These are phyloP conservation scores for Capronia coronata DNA, from an alignment of 2,329 filamentous ascomycete genomes.

Conservation along the genomic window DNA sequence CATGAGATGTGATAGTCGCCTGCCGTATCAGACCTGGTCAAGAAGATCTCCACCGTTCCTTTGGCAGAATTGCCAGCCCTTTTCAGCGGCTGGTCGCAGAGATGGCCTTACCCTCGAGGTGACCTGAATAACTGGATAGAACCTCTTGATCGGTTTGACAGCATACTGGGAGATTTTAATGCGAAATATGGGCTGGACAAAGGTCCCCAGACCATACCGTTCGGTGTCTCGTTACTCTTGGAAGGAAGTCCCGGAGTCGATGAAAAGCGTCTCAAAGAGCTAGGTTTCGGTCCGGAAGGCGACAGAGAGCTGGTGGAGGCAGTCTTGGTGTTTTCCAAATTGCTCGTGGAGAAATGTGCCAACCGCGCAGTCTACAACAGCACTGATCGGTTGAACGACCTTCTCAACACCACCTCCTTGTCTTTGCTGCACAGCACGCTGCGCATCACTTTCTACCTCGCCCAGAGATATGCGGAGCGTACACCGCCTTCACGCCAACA, in stretches of 20 bases:
- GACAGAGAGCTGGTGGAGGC: slow-evolving; percentile 74
- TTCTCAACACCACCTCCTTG: slow-evolving; percentile 80
- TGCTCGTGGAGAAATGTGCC: slow-evolving; percentile 88
- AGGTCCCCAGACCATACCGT: slow-evolving; percentile 73
- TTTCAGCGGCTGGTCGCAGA: slow-evolving; percentile 71
- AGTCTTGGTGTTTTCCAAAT: slow-evolving; percentile 75
- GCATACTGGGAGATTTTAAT: slow-evolving; percentile 74
- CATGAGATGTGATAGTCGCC: slow-evolving; percentile 59
- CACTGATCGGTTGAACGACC: slow-evolving; percentile 78
- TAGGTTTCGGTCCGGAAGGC: slow-evolving; percentile 66
- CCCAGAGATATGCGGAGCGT: slow-evolving; percentile 70
- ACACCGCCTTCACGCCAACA: slow-evolving; percentile 67
- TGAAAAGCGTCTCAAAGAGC: slow-evolving; percentile 48
- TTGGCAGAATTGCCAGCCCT: slow-evolving; percentile 70
- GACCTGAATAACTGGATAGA: slow-evolving; percentile 98
- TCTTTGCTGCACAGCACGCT: slow-evolving; percentile 71
- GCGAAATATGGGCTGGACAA: slow-evolving; percentile 70
- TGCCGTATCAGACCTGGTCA: slow-evolving; percentile 75
- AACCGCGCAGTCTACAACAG: slow-evolving; percentile 95
- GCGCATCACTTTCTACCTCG: slow-evolving; percentile 74
- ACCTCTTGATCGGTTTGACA: slow-evolving; percentile 86
- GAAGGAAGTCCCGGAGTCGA: slow-evolving; percentile 43
- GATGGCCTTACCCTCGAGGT: slow-evolving; percentile 92
- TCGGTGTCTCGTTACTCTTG: slow-evolving; percentile 59
- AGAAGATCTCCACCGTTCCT: slow-evolving; percentile 60